Conservation (phyloP, 1,284 basidiomycete species). For the Rhodotorula sp. region DNA sequence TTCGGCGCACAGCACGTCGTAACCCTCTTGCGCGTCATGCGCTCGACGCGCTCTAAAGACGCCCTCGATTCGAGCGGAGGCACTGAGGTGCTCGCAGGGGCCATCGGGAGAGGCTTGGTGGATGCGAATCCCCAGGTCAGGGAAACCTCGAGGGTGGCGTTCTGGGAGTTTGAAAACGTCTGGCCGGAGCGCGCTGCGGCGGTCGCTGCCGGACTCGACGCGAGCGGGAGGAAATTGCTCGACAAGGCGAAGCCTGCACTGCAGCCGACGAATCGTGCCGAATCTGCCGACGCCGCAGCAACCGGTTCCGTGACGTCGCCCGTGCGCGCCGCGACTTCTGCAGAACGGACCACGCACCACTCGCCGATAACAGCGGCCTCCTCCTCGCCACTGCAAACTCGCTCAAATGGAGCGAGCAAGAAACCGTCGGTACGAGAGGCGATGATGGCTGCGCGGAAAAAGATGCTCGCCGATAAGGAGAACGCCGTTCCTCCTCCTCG, state of each 20-base stretch:
- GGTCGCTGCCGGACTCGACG: constrained; percentile 71
- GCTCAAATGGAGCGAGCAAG: constrained; percentile 50
- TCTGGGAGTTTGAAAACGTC: constrained; percentile 74
- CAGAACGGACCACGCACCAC: no score
- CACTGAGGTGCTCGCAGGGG: constrained; percentile 68
- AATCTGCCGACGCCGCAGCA: no score
- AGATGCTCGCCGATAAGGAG: constrained; percentile 5
- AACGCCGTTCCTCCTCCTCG: neutral
- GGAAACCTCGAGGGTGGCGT: constrained; percentile 69
- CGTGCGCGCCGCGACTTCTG: no score
- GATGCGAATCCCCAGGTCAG: constrained; percentile 80
- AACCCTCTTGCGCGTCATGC: constrained; percentile 43
- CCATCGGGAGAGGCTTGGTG: constrained; percentile 66
- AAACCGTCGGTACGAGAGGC: constrained; percentile 32
- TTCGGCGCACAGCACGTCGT: constrained; percentile 55
- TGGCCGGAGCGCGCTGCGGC: constrained; percentile 69
- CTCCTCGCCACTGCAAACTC: neutral
- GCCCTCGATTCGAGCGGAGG: constrained; percentile 55
- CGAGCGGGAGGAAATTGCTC: constrained; percentile 71
- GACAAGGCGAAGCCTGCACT: constrained; percentile 72
- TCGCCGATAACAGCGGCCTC: no score
- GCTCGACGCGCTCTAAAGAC: constrained; percentile 35
- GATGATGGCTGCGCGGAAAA: constrained; percentile 30
- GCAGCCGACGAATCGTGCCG: no score
- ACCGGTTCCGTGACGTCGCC: no score